A percentile compares a stretch with the other conserved stretches of the same genome.
These are phyloP conservation scores for Crithidia acanthocephali DNA, from an alignment of 208 protist species.

Conservation along the genomic window DNA sequence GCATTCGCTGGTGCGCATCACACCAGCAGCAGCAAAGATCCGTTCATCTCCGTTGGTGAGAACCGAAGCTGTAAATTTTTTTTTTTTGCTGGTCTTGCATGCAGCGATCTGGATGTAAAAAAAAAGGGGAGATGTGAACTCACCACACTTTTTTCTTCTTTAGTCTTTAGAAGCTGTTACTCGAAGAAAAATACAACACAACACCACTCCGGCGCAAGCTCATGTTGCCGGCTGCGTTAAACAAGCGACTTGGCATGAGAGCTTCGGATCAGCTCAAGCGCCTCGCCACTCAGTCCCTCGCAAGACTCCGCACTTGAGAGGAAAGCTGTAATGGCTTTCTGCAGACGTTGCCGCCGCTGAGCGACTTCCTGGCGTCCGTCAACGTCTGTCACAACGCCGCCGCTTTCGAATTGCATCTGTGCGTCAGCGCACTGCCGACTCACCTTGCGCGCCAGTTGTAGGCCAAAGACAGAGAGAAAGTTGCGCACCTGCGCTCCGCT, in stretches of 20 bases:
- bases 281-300: not conserved
- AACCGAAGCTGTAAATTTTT: too few relatives aligned
- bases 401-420: not conserved
- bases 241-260: constrained; percentile 1
- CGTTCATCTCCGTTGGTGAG: too few relatives aligned
- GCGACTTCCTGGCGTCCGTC: not conserved
- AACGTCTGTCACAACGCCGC: not conserved
- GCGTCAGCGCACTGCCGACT: not conserved
- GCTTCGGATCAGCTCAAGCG: not conserved
- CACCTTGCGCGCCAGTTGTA: constrained; percentile 44
- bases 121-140: too few relatives aligned
- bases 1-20: too few relatives aligned
- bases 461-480: constrained; percentile 52
- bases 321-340: constrained; percentile 1
- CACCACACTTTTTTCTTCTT: too few relatives aligned
- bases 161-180: too few relatives aligned
- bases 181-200: too few relatives aligned
- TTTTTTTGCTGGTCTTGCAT: too few relatives aligned
- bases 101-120: too few relatives aligned
- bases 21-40: too few relatives aligned
- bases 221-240: too few relatives aligned
- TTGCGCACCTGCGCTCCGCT: constrained; percentile 67
- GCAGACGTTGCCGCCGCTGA: constrained; percentile 4
- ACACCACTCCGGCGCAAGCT: too few relatives aligned
- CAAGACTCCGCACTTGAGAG: not conserved